Conservation (phyloP, 2,329 filamentous ascomycete species). For the Acrocalymma vagum region DNA sequence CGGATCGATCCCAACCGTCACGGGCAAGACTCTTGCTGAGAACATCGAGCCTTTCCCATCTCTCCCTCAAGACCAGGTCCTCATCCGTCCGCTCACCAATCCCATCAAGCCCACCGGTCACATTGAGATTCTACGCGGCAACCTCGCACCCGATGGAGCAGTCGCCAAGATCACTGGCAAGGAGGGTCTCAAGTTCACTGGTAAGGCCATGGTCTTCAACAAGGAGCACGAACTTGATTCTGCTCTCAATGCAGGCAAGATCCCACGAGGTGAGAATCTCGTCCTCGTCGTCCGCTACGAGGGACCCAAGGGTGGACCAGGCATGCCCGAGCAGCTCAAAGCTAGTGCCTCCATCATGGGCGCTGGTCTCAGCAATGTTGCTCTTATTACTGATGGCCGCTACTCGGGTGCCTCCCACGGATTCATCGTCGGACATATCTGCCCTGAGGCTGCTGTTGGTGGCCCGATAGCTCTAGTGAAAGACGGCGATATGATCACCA, state of each 20-base stretch:
- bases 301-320: constrained; percentile 89
- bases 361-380: constrained; percentile 84
- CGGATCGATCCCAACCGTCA: constrained; percentile 81
- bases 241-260: constrained; percentile 75
- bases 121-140: constrained; percentile 86
- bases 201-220: constrained; percentile 83
- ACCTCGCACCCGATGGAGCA: constrained; percentile 86
- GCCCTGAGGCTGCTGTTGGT: constrained; percentile 87
- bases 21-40: constrained; percentile 82
- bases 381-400: constrained; percentile 89
- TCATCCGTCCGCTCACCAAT: constrained; percentile 82
- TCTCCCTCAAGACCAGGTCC: constrained; percentile 78
- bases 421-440: constrained; percentile 93
- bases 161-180: constrained; percentile 98
- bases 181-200: constrained; percentile 83
- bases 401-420: constrained; percentile 90
- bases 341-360: constrained; percentile 93
- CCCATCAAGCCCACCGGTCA: constrained; percentile 90
- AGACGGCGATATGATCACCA: constrained; percentile 84
- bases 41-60: constrained; percentile 82
- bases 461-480: constrained; percentile 85
- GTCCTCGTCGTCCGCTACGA: constrained; percentile 94
- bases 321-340: constrained; percentile 95
- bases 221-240: constrained; percentile 82
- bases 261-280: constrained; percentile 79